Evolutionary conservation across 768 basidiomycete species (phyloP).

Genomic region (Suillus occidentalis): DNA sequence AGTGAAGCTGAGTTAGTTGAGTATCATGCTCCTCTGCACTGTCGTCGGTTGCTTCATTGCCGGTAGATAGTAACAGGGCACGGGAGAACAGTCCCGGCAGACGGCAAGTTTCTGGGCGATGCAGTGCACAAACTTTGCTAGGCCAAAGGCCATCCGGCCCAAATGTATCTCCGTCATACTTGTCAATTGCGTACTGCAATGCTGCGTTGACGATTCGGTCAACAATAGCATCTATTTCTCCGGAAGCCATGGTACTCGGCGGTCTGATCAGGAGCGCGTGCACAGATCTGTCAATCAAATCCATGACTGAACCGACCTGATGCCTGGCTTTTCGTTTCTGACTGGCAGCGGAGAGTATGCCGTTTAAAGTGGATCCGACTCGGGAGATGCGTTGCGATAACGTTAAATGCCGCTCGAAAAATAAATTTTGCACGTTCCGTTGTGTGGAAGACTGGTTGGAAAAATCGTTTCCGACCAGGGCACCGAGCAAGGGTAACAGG

Average conservation of each 20-base stretch:
- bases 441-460: conserved; percentile 50
- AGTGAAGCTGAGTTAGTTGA: conserved; percentile 35
- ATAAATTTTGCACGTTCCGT: conserved; percentile 55
- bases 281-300: conserved; percentile 71
- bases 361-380: conserved; percentile 56
- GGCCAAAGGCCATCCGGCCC: conserved; percentile 50
- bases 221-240: conserved; percentile 64
- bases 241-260: conserved; percentile 47
- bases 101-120: conserved; percentile 55
- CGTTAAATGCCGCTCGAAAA: conserved; percentile 64
- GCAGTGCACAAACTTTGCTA: conserved; percentile 61
- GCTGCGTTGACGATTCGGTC: conserved; percentile 74
- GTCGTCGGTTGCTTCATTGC: background rate
- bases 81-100: conserved; percentile 54
- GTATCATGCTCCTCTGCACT: conserved; percentile 16
- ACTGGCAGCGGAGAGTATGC: conserved; percentile 51
- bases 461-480: conserved; percentile 82
- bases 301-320: conserved; percentile 68
- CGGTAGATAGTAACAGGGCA: conserved; percentile 29
- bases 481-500: conserved; percentile 74
- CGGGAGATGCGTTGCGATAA: conserved; percentile 65
- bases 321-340: conserved; percentile 51
- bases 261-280: conserved; percentile 55
- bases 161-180: conserved; percentile 43
- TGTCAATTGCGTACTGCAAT: conserved; percentile 75